A percentile compares a stretch with the other conserved stretches of the same genome.
Evolutionary conservation across 139 green algal genomes (phyloP).

Genomic region (Spirogloea muscicola): DNA sequence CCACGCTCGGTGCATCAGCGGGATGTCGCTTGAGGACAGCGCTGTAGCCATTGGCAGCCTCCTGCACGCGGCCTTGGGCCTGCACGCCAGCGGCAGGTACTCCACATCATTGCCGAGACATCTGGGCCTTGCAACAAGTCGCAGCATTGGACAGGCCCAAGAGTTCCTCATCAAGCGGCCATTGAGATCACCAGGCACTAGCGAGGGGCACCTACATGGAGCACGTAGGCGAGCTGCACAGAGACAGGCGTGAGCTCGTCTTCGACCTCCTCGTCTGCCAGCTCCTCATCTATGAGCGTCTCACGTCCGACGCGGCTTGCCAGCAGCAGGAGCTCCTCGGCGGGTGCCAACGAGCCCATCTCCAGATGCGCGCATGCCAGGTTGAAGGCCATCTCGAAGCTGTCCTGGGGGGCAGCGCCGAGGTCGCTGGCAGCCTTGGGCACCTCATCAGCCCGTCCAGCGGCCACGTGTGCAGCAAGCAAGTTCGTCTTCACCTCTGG

Average conservation of each 20-base stretch:
- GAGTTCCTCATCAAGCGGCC: no score
- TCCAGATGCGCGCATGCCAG: constrained; percentile 67
- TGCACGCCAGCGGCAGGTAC: no score
- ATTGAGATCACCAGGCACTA: no score
- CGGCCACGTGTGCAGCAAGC: constrained; percentile 74
- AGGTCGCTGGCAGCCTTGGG: constrained; percentile 39
- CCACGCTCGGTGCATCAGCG: constrained; percentile 54
- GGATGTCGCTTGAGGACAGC: constrained; percentile 39
- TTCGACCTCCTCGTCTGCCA: constrained; percentile 76
- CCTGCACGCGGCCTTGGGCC: constrained; percentile 5
- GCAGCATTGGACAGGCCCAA: no score
- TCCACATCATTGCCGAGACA: no score
- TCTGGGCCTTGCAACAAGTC: no score
- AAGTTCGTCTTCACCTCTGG: constrained; percentile 80
- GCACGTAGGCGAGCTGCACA: constrained; percentile 75
- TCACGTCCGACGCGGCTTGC: constrained; percentile 67
- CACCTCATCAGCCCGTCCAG: constrained; percentile 60
- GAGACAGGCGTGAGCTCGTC: constrained; percentile 76
- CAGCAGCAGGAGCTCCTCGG: constrained; percentile 70
- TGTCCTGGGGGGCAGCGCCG: constrained; percentile 48
- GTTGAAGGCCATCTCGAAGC: constrained; percentile 84
- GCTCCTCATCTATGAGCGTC: constrained; percentile 79
- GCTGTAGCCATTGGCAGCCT: constrained; percentile 39
- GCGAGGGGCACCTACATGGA: no score
- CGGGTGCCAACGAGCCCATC: constrained; percentile 51